phyloP scores from a whole-genome alignment of 768 basidiomycete species.

The Rhodotorula graminis region DNA sequence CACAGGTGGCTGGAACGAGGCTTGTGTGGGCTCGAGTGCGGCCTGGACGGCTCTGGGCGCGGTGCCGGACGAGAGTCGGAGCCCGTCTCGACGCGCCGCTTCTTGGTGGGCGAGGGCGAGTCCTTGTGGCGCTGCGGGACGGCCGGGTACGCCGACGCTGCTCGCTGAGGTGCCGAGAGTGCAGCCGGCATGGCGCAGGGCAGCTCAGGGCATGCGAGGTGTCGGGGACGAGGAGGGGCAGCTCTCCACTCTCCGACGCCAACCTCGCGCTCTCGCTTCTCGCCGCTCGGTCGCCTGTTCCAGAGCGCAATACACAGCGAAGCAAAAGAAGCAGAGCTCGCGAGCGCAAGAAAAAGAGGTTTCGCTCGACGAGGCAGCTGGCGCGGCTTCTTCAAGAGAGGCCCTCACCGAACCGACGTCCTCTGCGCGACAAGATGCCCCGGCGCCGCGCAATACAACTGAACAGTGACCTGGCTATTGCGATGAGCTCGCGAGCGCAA shows the following conservation, averaged over 20 bases:
- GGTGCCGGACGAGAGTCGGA: not conserved
- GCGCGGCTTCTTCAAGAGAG: constrained; percentile 24
- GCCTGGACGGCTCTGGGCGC: not conserved
- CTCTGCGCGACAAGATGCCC: constrained; percentile 36
- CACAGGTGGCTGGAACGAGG: not conserved
- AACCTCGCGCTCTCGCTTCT: no score
- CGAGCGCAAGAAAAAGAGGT: constrained; percentile 4
- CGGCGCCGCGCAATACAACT: not conserved
- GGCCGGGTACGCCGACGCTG: not conserved
- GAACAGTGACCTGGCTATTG: constrained; percentile 21
- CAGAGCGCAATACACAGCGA: no score
- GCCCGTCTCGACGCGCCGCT: constrained; percentile 15
- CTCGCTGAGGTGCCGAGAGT: not conserved
- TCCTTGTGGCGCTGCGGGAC: not conserved
- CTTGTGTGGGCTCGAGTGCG: not conserved
- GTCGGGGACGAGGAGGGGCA: not conserved
- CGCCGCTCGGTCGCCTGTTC: no score
- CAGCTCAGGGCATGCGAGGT: not conserved
- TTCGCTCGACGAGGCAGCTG: constrained; percentile 24
- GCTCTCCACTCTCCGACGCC: not conserved
- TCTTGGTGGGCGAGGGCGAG: constrained; percentile 26
- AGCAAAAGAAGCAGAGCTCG: no score
- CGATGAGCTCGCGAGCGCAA: not conserved
- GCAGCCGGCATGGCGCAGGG: not conserved
- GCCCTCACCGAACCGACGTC: constrained; percentile 18